Evolutionary conservation across 2,329 filamentous ascomycete species (phyloP).

Genomic region (Fusarium sp.): DNA sequence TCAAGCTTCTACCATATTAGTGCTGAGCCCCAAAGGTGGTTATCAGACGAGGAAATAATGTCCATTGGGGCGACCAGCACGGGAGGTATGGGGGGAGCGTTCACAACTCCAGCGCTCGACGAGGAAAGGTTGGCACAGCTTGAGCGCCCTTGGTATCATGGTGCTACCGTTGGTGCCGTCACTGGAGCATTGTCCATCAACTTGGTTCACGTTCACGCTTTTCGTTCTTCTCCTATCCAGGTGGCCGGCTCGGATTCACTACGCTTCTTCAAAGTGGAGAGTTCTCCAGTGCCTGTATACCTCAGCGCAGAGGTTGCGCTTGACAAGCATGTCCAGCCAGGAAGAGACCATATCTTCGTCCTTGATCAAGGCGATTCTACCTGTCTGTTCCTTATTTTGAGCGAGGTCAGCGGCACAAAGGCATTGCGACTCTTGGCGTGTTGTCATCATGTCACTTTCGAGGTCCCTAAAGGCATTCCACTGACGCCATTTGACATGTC

Average conservation of each 20-base stretch:
- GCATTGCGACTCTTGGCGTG: neutral
- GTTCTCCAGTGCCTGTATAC: neutral
- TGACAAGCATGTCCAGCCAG: neutral
- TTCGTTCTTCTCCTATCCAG: neutral
- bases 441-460: neutral
- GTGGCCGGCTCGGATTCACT: neutral
- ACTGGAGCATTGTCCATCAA: neutral
- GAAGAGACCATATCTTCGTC: neutral
- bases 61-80: too few species aligned
- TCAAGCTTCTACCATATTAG: neutral
- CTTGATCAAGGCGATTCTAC: neutral
- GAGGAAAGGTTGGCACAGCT: neutral
- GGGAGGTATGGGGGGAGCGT: too few species aligned
- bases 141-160: neutral
- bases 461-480: neutral
- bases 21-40: neutral
- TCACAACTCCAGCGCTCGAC: neutral
- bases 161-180: neutral
- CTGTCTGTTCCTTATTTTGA: neutral
- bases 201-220: neutral
- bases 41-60: neutral
- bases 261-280: neutral
- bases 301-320: neutral
- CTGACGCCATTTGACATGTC: neutral
- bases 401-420: neutral